Conservation (phyloP, 495 filamentous ascomycete species). For the Aspergillus hancockii region DNA sequence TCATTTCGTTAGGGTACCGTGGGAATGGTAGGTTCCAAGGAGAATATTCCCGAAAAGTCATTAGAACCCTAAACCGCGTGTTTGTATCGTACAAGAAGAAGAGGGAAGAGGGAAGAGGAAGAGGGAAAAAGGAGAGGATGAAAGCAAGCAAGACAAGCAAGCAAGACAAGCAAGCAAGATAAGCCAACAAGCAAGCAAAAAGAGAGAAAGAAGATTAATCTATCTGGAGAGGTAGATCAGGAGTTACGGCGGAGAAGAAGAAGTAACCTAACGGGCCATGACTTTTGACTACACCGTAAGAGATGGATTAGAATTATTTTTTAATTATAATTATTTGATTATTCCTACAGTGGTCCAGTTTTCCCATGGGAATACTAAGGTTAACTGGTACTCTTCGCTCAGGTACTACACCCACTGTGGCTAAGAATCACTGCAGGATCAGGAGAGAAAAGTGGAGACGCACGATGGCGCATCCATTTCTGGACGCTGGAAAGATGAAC, state of each 20-base stretch:
- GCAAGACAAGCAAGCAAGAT: slow-evolving; percentile 13
- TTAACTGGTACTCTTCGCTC: not conserved
- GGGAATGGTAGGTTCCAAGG: slow-evolving; percentile 5
- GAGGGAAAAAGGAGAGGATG: slow-evolving; percentile 14
- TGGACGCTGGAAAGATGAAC: not conserved
- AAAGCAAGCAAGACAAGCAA: slow-evolving; percentile 4
- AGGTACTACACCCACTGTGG: not conserved
- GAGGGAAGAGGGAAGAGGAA: slow-evolving; percentile 4
- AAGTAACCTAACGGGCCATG: not conserved
- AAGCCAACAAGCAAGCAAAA: slow-evolving; percentile 16
- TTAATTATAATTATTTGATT: slow-evolving; percentile 1
- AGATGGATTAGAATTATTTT: slow-evolving; percentile 1
- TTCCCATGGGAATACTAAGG: not conserved
- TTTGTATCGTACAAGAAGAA: slow-evolving; percentile 10
- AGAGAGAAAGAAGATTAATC: not conserved
- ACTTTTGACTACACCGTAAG: not conserved
- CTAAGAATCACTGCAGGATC: slow-evolving; percentile 5
- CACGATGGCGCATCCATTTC: slow-evolving; percentile 7
- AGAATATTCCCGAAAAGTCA: not conserved
- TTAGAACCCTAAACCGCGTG: slow-evolving; percentile 12
- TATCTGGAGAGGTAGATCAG: slow-evolving; percentile 6
- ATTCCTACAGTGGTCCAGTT: not conserved
- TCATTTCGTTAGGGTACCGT: slow-evolving; percentile 18
- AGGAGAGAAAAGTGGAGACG: slow-evolving; percentile 14
- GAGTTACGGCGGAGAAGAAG: slow-evolving; percentile 7